Conservation (phyloP, 169 alveolate genomes). For the Miamiensis avidus region DNA sequence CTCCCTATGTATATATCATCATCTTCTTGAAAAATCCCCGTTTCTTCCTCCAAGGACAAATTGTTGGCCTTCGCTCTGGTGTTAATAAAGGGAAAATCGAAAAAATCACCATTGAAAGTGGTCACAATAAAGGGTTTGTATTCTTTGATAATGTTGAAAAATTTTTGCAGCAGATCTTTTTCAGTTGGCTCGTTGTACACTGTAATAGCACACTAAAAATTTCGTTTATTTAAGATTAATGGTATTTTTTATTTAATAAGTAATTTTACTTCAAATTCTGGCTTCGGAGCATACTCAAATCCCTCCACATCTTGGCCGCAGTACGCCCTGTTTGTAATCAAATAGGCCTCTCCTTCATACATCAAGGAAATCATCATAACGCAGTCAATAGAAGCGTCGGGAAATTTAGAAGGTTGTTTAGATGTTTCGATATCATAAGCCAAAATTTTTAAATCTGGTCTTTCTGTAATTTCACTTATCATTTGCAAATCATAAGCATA, state of each 20-base stretch:
- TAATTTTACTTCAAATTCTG: constrained; percentile 90
- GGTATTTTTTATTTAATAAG: constrained; percentile 23
- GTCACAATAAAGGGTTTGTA: constrained; percentile 92
- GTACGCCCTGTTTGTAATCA: constrained; percentile 93
- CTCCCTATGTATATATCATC: constrained; percentile 83
- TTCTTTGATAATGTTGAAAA: constrained; percentile 69
- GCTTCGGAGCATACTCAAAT: constrained; percentile 96
- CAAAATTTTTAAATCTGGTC: constrained; percentile 89
- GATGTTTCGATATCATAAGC: constrained; percentile 99
- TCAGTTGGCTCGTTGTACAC: constrained; percentile 46
- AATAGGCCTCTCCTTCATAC: constrained; percentile 96
- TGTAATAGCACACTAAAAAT: background rate
- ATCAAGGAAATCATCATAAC: constrained; percentile 94
- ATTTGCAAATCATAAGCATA: constrained; percentile 19
- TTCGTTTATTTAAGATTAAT: constrained; percentile 64
- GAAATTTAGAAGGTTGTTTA: constrained; percentile 97
- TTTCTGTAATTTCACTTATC: constrained; percentile 77
- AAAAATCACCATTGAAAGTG: constrained; percentile 99
- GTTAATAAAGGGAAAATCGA: constrained; percentile 97
- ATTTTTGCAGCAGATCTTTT: constrained; percentile 53
- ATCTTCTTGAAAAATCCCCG: constrained; percentile 81
- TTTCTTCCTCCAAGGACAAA: constrained; percentile 84
- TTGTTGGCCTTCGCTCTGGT: constrained; percentile 92
- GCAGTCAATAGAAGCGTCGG: constrained; percentile 94
- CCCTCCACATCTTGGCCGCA: constrained; percentile 94